Conservation (phyloP, 1,284 basidiomycete genomes). For the Trichosporon sp. region DNA sequence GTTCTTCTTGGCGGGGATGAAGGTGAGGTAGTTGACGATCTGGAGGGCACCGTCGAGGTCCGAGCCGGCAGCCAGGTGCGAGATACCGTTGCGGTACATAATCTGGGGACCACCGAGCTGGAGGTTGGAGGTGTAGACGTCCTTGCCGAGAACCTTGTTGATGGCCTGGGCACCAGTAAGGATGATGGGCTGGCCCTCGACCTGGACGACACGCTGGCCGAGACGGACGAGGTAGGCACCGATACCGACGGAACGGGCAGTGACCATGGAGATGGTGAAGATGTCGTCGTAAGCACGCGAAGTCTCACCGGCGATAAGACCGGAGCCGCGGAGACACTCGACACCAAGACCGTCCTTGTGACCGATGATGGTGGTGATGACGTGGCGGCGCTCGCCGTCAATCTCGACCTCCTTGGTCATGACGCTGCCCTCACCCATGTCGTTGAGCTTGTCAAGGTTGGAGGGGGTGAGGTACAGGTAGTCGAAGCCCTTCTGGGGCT, state of each 20-base stretch:
- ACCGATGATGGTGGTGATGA: slow-evolving; percentile 96
- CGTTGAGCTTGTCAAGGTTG: slow-evolving; percentile 77
- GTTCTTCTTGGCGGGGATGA: slow-evolving; percentile 76
- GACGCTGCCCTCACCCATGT: slow-evolving; percentile 76
- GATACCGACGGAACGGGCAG: slow-evolving; percentile 97
- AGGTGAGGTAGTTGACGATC: slow-evolving; percentile 94
- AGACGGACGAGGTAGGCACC: slow-evolving; percentile 98
- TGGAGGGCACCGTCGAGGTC: slow-evolving; percentile 92
- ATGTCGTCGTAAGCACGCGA: slow-evolving; percentile 98
- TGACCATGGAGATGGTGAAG: slow-evolving; percentile 98
- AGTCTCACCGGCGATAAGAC: slow-evolving; percentile 98
- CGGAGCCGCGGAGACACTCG: slow-evolving; percentile 92
- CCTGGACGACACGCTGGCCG: slow-evolving; percentile 96
- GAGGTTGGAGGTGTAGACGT: slow-evolving; percentile 98
- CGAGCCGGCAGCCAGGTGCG: slow-evolving; percentile 90
- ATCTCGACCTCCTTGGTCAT: slow-evolving; percentile 82
- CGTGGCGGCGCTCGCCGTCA: slow-evolving; percentile 82
- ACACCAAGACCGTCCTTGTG: slow-evolving; percentile 97
- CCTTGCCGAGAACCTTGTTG: slow-evolving; percentile 98
- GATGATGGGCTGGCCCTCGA: slow-evolving; percentile 99
- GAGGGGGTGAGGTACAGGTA: slow-evolving; percentile 94
- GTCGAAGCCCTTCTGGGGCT: slow-evolving; percentile 92
- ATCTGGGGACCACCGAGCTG: slow-evolving; percentile 99
- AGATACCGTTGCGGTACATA: slow-evolving; percentile 99
- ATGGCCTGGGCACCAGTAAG: slow-evolving; percentile 95